Conservation (phyloP, 1,284 basidiomycete species). For the Fomitopsis schrenkii region DNA sequence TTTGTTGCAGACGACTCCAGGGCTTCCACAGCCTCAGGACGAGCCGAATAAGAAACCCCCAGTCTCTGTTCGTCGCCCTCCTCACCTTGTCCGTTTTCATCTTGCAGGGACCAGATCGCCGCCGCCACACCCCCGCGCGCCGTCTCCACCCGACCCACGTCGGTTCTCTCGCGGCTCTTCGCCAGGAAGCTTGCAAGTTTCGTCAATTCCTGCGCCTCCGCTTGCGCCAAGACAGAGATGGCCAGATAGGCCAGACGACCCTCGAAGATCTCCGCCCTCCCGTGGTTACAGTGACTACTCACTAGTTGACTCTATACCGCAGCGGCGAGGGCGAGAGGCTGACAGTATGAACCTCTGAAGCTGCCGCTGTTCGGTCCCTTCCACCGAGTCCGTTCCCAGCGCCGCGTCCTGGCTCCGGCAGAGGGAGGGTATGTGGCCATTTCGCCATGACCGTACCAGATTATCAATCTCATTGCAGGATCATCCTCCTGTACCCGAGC, state of each 20-base stretch:
- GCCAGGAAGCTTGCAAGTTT: constrained; percentile 1
- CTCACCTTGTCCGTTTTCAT: constrained; percentile 36
- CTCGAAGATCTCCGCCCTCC: constrained; percentile 14
- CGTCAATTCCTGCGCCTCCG: constrained; percentile 5
- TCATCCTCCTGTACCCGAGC: background rate
- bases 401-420: background rate
- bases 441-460: background rate
- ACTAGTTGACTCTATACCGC: constrained; percentile 22
- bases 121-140: constrained; percentile 21
- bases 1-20: background rate
- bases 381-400: background rate
- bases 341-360: constrained; percentile 8
- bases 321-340: constrained; percentile 24
- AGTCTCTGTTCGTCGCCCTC: constrained; percentile 31
- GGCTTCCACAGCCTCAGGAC: background rate
- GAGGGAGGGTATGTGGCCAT: background rate
- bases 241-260: constrained; percentile 14
- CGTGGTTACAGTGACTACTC: constrained; percentile 11
- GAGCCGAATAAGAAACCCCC: constrained; percentile 7
- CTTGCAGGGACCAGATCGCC: constrained; percentile 54
- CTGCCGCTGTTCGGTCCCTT: background rate
- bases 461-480: background rate
- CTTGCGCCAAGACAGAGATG: constrained; percentile 12
- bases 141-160: constrained; percentile 13
- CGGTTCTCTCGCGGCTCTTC: constrained; percentile 8